Conservation (phyloP, 768 basidiomycete genomes). For the Phlebiopsis gigantea region DNA sequence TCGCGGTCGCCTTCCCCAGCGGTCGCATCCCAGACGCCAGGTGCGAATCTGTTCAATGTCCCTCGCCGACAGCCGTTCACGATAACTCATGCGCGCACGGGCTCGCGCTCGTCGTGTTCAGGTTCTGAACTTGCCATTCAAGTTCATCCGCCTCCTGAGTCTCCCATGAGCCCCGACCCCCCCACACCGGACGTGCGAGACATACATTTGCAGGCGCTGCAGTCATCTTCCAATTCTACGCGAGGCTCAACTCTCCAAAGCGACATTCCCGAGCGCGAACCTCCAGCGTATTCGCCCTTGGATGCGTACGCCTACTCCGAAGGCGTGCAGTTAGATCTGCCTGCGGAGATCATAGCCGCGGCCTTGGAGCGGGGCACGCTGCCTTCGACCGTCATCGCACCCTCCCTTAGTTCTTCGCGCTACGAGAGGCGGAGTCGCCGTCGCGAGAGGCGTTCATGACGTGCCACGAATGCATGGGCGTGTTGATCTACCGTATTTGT, state of each 20-base stretch:
- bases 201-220: slow-evolving; percentile 70
- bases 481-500: not conserved
- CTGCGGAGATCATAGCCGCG: slow-evolving; percentile 87
- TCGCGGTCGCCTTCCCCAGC: slow-evolving; percentile 53
- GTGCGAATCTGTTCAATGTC: slow-evolving; percentile 80
- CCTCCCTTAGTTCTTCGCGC: slow-evolving; percentile 16
- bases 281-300: slow-evolving; percentile 85
- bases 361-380: slow-evolving; percentile 73
- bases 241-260: not conserved
- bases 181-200: slow-evolving; percentile 83
- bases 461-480: not conserved
- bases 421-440: slow-evolving; percentile 45
- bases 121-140: slow-evolving; percentile 65
- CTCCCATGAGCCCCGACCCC: slow-evolving; percentile 71
- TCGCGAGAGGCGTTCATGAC: slow-evolving; percentile 24
- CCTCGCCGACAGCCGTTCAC: slow-evolving; percentile 52
- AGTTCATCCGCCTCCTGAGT: slow-evolving; percentile 75
- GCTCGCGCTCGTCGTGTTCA: slow-evolving; percentile 32
- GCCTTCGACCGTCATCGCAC: slow-evolving; percentile 52
- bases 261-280: slow-evolving; percentile 29
- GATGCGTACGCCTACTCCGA: slow-evolving; percentile 81
- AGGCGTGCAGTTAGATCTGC: slow-evolving; percentile 90
- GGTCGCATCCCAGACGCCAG: slow-evolving; percentile 44
- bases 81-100: slow-evolving; percentile 26
- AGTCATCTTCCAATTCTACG: slow-evolving; percentile 20